These are phyloP conservation scores for Claviceps cyperi DNA, from an alignment of 2,329 filamentous ascomycete species.

Conservation along the genomic window DNA sequence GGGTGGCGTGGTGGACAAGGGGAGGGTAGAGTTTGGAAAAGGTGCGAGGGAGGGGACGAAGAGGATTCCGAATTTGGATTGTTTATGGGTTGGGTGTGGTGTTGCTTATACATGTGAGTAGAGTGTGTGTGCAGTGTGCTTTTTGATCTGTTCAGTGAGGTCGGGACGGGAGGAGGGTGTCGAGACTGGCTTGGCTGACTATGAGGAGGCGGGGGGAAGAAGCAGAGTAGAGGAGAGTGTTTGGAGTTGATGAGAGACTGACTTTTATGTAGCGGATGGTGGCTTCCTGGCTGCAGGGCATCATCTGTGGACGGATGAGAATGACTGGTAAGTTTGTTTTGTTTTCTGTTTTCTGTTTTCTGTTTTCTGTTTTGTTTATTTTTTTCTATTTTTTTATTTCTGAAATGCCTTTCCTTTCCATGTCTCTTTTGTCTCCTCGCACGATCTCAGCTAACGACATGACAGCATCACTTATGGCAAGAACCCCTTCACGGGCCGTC, in stretches of 20 bases:
- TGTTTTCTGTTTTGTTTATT: neutral
- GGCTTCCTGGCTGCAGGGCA: constrained; percentile 21
- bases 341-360: neutral
- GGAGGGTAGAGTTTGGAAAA: constrained; percentile 22
- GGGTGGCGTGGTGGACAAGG: constrained; percentile 24
- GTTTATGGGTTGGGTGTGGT: constrained; percentile 27
- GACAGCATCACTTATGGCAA: constrained; percentile 7
- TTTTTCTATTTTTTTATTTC: neutral
- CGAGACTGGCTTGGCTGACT: neutral
- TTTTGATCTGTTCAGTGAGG: neutral
- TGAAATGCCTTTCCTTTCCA: neutral
- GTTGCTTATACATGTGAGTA: constrained; percentile 30
- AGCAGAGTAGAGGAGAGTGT: too few species aligned
- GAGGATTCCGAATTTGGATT: constrained; percentile 21
- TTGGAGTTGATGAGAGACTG: neutral
- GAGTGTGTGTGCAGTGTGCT: neutral
- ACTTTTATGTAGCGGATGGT: constrained; percentile 17
- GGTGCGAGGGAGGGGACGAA: constrained; percentile 10
- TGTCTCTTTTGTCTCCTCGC: neutral
- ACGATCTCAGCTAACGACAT: neutral
- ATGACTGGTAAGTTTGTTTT: constrained; percentile 21
- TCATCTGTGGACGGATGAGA: constrained; percentile 28
- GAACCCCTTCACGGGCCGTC: constrained; percentile 1
- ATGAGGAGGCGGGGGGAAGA: too few species aligned
- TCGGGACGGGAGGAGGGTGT: neutral